Evolutionary conservation across 2,329 filamentous ascomycete genomes (phyloP).

Genomic region (Cryphonectria naterciae): DNA sequence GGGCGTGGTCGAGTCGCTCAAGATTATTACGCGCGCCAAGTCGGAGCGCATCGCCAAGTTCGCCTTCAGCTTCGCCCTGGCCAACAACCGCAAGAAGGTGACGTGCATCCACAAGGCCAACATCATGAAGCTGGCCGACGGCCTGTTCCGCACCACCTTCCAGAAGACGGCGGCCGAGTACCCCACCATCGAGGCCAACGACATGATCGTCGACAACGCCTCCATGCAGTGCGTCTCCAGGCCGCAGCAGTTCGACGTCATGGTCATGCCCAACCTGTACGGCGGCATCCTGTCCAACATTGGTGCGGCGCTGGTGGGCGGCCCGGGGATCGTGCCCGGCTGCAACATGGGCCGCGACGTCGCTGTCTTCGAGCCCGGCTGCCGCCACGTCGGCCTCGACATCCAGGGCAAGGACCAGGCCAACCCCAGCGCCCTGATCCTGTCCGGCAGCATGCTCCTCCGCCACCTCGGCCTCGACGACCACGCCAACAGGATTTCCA

Average conservation of each 20-base stretch:
- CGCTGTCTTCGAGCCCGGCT: conserved; percentile 97
- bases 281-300: conserved; percentile 99
- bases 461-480: conserved; percentile 96
- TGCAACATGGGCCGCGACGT: conserved; percentile 99
- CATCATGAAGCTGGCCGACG: conserved; percentile 99
- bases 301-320: conserved; percentile 93
- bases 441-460: conserved; percentile 95
- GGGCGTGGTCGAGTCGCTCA: conserved; percentile 97
- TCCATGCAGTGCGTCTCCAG: conserved; percentile 98
- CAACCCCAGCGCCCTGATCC: conserved; percentile 94
- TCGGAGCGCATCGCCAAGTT: conserved; percentile 99
- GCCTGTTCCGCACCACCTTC: conserved; percentile 98
- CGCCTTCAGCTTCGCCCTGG: conserved; percentile 94
- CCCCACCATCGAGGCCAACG: conserved; percentile 92
- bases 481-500: conserved; percentile 97
- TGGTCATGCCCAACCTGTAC: conserved; percentile 99
- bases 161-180: conserved; percentile 92
- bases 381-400: conserved; percentile 98
- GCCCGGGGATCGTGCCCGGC: conserved; percentile 93
- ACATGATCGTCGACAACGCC: conserved; percentile 99
- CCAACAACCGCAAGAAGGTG: conserved; percentile 99
- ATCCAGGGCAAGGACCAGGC: conserved; percentile 99
- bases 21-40: conserved; percentile 99
- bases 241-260: conserved; percentile 98
- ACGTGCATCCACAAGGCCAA: conserved; percentile 99